Conservation (phyloP, 768 basidiomycete genomes). For the Leccinum truebloodii region DNA sequence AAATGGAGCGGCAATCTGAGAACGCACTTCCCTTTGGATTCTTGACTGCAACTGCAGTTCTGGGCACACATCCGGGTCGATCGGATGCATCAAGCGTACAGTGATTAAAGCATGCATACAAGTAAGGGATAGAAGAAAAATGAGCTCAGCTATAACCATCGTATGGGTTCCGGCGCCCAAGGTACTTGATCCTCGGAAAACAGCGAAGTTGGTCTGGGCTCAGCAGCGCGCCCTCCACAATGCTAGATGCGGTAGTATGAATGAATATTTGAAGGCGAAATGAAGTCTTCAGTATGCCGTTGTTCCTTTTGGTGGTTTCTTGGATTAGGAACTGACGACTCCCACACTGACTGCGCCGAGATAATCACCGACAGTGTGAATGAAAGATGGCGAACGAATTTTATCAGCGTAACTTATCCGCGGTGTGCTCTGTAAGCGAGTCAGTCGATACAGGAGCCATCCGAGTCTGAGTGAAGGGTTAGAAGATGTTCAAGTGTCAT, state of each 20-base stretch:
- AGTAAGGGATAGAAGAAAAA: background rate
- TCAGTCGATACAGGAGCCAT: too few species aligned
- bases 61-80: background rate
- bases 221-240: background rate
- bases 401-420: background rate
- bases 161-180: conserved; percentile 1
- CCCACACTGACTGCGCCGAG: background rate
- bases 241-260: conserved; percentile 1
- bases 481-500: too few species aligned
- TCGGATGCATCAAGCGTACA: conserved; percentile 3
- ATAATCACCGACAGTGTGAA: background rate
- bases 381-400: background rate
- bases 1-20: background rate
- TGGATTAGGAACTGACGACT: background rate
- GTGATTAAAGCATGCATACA: background rate
- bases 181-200: conserved; percentile 17
- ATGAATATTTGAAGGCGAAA: conserved; percentile 9
- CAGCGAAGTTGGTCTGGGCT: conserved; percentile 1
- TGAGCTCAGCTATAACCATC: background rate
- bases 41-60: background rate
- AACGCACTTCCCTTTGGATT: background rate
- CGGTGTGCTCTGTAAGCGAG: background rate
- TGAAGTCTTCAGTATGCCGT: background rate
- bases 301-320: background rate
- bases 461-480: too few species aligned